Base-by-base conservation (phyloP, 768 basidiomycete genomes). In the Kwoniella mangroviensis region DNA sequence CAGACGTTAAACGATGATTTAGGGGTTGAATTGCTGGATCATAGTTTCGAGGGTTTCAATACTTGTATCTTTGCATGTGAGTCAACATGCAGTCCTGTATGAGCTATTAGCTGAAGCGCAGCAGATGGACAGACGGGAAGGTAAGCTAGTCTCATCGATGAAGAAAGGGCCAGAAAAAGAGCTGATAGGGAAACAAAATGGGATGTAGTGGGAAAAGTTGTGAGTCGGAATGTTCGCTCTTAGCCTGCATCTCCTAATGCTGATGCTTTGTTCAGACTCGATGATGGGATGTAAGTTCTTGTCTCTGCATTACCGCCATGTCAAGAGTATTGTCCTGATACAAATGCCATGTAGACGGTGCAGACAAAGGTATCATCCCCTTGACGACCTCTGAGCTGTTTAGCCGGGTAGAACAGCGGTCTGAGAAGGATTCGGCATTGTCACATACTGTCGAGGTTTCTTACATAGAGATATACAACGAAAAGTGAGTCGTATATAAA, bases 41-140 rank as follows among this genome's bases (percentile, higher is more conserved):
- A 98, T 82, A 91, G 93, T 53, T 98, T 99, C 84, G 85, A 91
- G 43, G 96, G 96, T 34, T 98, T 97, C 84, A 98, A 98, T 86
- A 92, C 94, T 58, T 98, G 94, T 87, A 97, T 99, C 84, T 87
- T 99, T 82, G 96, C 97, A 84, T 98, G 95, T 97, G 85, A 87
- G 95, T 90, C 9, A 7, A 6, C 34, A 7, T 34, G 34, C 13
- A 70, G 21, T n/a, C 43, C 63, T 45, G 17, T 43, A 43, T 17
- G 43, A 24, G 26, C 13, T n/a, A 9, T 26, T 42, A 34, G 73
- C 75, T 74, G 68, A 74, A 40, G 19, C 19, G 56, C 17, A 10
- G 1, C 34, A 77, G 75, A 79, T 76, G 78, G 82, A 19, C 82
- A 84, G 65, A 82, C 83, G 4, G 79, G 79, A 58, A 80, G 76